Evolutionary conservation across 352 stramenopile genomes (phyloP), one percentile per base, ranked within the genome.

Genomic region (Phytophthora quininea): DNA sequence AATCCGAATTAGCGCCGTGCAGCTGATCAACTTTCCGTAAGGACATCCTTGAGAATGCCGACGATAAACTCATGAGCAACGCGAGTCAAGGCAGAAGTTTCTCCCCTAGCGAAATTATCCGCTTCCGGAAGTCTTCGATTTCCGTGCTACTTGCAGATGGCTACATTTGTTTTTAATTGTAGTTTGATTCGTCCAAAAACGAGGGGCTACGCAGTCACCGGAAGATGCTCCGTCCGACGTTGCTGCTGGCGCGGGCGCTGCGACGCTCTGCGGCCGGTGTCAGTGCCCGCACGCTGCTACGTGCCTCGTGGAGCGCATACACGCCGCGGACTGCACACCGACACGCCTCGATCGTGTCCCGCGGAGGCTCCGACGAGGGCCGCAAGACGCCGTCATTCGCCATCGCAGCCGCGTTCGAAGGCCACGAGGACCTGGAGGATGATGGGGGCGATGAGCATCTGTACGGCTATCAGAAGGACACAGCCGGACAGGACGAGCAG

Each of bases 351-450:
- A 74, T 67, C 15, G 45, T 52, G n/a, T 29, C 65, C 27, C 56
- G 32, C 8, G 42, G 29, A 15, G 49, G 40, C 38, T 2, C 35
- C 0, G 45, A 45, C n/a, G 33, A 66, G 46, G 24, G 15, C n/a
- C 60, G 60, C 31, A 74, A 63, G 33, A 68, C 42, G 27, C 79
- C 73, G 33, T 90, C 79, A 9, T 82, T 90, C 45, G 77, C 60
- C 31, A 87, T 90, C 59, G 70, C 75, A 1, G 82, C 80, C 27
- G 79, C 79, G 3, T 88, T 90, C 51, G 79, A 80, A 38, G 79
- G 78, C 45, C 71, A 82, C 53, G 78, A 88, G 40, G 72, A 86
- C 14, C 51, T 80, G 24, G 71, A 80, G 24, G 69, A 80, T 29
- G 64, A 78, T 2, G 58, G 73, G 0, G 58, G 54, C 0, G 40